These are phyloP conservation scores for Hyphodiscus hymeniophilus DNA, from an alignment of 495 filamentous ascomycete species.

Conservation along the genomic window DNA sequence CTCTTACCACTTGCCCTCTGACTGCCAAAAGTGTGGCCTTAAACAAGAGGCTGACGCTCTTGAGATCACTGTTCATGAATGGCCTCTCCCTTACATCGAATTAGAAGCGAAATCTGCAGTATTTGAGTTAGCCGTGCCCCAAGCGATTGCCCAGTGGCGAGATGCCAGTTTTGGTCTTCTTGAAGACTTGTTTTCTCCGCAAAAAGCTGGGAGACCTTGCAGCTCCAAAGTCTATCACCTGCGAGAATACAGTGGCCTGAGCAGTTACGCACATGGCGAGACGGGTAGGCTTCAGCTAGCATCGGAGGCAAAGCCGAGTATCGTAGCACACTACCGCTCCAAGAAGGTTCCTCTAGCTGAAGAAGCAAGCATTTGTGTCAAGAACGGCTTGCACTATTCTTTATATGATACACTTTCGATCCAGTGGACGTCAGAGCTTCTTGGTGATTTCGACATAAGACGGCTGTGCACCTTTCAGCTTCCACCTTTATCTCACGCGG, in stretches of 20 bases:
- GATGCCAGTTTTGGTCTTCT: constrained; percentile 39
- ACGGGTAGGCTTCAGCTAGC: constrained; percentile 24
- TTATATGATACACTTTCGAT: constrained; percentile 23
- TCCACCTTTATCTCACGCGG: constrained; percentile 20
- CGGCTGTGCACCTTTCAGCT: constrained; percentile 29
- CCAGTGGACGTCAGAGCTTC: constrained; percentile 12
- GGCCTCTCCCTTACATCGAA: constrained; percentile 44
- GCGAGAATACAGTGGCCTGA: constrained; percentile 1
- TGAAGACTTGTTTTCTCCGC: constrained; percentile 26
- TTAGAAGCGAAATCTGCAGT: constrained; percentile 37
- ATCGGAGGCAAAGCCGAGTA: constrained; percentile 34
- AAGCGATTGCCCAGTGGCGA: constrained; percentile 42
- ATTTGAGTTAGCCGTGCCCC: constrained; percentile 49
- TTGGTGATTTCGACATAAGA: constrained; percentile 11
- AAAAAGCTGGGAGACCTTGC: not conserved
- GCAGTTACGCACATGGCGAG: constrained; percentile 2
- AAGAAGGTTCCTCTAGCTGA: constrained; percentile 22
- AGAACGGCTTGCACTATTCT: constrained; percentile 33
- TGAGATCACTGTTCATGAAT: constrained; percentile 48
- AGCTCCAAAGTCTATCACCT: constrained; percentile 6
- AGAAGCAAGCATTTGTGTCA: constrained; percentile 31
- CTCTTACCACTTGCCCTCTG: constrained; percentile 13
- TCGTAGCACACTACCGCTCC: constrained; percentile 30
- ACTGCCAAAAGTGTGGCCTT: constrained; percentile 29
- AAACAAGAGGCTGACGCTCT: constrained; percentile 26